Conservation (phyloP, 2,329 filamentous ascomycete genomes). For the Periconia digitata region DNA sequence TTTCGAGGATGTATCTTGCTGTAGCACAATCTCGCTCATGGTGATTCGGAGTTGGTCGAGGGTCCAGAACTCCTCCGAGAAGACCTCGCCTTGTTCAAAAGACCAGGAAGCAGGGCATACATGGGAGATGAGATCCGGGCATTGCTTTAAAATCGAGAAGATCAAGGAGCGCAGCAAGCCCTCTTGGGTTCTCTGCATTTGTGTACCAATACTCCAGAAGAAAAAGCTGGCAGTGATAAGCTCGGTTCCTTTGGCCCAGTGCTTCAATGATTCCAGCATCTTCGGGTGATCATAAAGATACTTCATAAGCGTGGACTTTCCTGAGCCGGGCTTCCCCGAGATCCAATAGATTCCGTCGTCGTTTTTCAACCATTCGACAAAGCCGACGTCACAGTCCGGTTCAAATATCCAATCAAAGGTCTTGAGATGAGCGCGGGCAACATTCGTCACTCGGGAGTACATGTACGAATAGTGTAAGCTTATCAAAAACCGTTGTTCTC, state of each 20-base stretch:
- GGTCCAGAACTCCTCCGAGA: neutral
- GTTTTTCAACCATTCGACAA: neutral
- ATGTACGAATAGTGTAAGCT: neutral
- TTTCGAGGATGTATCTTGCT: neutral
- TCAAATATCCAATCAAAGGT: slow-evolving; percentile 2
- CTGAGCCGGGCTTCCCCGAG: neutral
- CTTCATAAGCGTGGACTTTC: slow-evolving; percentile 1
- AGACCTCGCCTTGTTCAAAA: neutral
- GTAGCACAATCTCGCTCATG: neutral
- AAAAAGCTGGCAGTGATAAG: neutral
- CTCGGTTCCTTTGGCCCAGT: neutral
- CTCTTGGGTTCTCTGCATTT: slow-evolving; percentile 19
- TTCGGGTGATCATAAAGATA: neutral
- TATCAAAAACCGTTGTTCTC: neutral
- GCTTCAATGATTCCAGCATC: neutral
- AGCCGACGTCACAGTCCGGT: neutral
- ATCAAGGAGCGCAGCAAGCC: slow-evolving; percentile 23
- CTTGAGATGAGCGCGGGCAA: neutral
- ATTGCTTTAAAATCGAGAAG: slow-evolving; percentile 14
- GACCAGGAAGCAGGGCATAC: slow-evolving; percentile 1
- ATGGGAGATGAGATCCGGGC: neutral
- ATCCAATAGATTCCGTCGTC: neutral
- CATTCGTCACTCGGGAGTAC: neutral
- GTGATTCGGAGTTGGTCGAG: slow-evolving; percentile 1
- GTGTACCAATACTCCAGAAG: slow-evolving; percentile 13